These are phyloP conservation scores for Ilyonectria destructans DNA, from an alignment of 2,329 filamentous ascomycete genomes.

Conservation along the genomic window DNA sequence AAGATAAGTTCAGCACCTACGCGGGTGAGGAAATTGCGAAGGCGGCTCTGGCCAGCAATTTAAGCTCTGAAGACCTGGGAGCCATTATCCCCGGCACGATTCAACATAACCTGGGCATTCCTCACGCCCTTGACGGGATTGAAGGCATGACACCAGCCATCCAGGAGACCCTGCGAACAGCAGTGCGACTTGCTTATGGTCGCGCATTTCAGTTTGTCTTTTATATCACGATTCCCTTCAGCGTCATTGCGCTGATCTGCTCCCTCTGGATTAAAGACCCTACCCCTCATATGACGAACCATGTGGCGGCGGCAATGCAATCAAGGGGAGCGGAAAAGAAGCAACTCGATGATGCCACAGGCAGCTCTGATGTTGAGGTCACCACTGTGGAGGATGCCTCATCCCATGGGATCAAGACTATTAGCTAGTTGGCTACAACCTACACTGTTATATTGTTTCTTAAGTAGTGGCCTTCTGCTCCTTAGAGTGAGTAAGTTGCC, in stretches of 20 bases:
- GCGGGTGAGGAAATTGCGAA: slow-evolving; percentile 22
- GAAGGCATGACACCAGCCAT: slow-evolving; percentile 14
- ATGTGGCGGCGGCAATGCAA: slow-evolving; percentile 27
- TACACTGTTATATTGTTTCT: too few relatives aligned
- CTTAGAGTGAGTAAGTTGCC: too few relatives aligned
- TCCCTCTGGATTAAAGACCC: slow-evolving; percentile 26
- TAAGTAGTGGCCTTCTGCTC: too few relatives aligned
- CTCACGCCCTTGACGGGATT: neutral
- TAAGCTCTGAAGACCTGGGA: slow-evolving; percentile 4
- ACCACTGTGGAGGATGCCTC: too few relatives aligned
- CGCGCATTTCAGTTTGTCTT: slow-evolving; percentile 29
- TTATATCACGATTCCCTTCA: slow-evolving; percentile 30
- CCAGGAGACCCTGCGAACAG: slow-evolving; percentile 6
- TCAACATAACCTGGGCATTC: slow-evolving; percentile 20
- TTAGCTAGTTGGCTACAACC: too few relatives aligned
- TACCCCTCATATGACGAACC: slow-evolving; percentile 30
- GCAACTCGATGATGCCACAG: too few relatives aligned
- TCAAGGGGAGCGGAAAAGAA: neutral
- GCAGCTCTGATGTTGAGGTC: too few relatives aligned
- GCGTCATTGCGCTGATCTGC: slow-evolving; percentile 19
- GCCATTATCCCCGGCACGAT: slow-evolving; percentile 24
- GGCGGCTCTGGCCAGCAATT: neutral
- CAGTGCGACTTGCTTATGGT: slow-evolving; percentile 24
- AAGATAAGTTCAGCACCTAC: slow-evolving; percentile 25
- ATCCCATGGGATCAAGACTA: too few relatives aligned